These are phyloP conservation scores for Cryptococcus jaspeensis DNA, from an alignment of 1,284 basidiomycete genomes.

Conservation along the genomic window DNA sequence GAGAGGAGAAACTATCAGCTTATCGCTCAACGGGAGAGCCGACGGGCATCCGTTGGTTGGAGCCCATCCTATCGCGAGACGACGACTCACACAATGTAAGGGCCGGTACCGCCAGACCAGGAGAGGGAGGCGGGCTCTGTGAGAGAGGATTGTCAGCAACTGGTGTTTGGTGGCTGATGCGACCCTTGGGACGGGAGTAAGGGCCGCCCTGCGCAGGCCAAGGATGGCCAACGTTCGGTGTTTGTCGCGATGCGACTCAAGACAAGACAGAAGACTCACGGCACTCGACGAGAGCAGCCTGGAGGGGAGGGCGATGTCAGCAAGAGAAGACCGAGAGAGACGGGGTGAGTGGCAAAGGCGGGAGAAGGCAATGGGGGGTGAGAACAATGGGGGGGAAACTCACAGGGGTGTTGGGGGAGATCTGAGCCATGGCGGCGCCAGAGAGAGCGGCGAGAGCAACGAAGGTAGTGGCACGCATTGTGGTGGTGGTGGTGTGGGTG, in stretches of 20 bases:
- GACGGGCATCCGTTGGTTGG: neutral
- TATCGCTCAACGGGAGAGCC: neutral
- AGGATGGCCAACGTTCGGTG: neutral
- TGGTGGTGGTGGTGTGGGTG: constrained; percentile 11
- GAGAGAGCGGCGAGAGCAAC: constrained; percentile 28
- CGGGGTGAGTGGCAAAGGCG: neutral
- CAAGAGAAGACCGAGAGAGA: neutral
- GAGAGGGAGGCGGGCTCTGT: constrained; percentile 39
- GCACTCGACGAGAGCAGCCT: constrained; percentile 42
- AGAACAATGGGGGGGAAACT: constrained; percentile 20
- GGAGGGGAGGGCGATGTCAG: neutral
- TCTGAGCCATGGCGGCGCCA: constrained; percentile 32
- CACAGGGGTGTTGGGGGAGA: constrained; percentile 41
- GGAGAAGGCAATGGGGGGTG: neutral
- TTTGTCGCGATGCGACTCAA: neutral
- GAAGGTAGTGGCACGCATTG: constrained; percentile 32
- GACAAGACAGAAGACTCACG: constrained; percentile 28
- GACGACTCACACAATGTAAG: constrained; percentile 47
- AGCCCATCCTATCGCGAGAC: neutral
- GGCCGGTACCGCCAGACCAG: constrained; percentile 34
- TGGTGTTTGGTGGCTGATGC: neutral
- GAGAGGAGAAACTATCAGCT: neutral
- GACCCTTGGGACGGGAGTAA: neutral
- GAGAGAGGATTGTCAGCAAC: neutral
- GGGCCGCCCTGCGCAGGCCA: neutral